Evolutionary conservation across 1,139 yeast genomes (phyloP).

Genomic region (Lodderomyces margitis): DNA sequence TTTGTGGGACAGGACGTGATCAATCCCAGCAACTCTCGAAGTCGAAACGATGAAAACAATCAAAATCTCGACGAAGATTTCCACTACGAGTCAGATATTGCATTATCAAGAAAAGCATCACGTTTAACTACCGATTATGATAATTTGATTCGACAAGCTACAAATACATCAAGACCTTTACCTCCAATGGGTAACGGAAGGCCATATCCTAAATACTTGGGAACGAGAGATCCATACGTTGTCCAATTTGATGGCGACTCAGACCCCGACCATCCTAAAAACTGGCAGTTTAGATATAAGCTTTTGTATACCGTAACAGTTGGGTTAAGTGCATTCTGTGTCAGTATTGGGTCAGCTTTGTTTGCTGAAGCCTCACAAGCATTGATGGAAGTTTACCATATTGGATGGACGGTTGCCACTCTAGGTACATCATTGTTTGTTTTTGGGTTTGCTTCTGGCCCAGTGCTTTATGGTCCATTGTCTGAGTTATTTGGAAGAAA

Average conservation of each 20-base stretch:
- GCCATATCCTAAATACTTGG: conserved; percentile 36
- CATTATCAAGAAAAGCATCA: conserved; percentile 25
- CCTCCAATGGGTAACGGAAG: conserved; percentile 42
- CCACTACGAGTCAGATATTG: conserved; percentile 24
- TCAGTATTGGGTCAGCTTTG: conserved; percentile 52
- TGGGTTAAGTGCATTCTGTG: conserved; percentile 34
- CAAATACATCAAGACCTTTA: conserved; percentile 17
- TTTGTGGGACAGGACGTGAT: not conserved
- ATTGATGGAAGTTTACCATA: conserved; percentile 27
- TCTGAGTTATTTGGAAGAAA: conserved; percentile 43
- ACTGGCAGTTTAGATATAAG: conserved; percentile 39
- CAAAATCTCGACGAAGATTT: conserved; percentile 19
- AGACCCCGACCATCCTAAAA: conserved; percentile 51
- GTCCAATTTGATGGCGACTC: conserved; percentile 50
- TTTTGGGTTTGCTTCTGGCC: conserved; percentile 47
- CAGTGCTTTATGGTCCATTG: conserved; percentile 42
- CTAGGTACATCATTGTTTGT: conserved; percentile 43
- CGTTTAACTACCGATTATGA: conserved; percentile 35
- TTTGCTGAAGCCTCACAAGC: conserved; percentile 30
- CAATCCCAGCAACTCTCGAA: not conserved
- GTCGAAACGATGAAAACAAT: not conserved
- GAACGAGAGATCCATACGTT: conserved; percentile 32
- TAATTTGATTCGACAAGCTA: conserved; percentile 19
- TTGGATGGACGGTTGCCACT: conserved; percentile 35
- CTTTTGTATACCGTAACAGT: conserved; percentile 24